Base-by-base conservation (phyloP, 2,329 filamentous ascomycete genomes). In the Colletotrichum kahawae region DNA sequence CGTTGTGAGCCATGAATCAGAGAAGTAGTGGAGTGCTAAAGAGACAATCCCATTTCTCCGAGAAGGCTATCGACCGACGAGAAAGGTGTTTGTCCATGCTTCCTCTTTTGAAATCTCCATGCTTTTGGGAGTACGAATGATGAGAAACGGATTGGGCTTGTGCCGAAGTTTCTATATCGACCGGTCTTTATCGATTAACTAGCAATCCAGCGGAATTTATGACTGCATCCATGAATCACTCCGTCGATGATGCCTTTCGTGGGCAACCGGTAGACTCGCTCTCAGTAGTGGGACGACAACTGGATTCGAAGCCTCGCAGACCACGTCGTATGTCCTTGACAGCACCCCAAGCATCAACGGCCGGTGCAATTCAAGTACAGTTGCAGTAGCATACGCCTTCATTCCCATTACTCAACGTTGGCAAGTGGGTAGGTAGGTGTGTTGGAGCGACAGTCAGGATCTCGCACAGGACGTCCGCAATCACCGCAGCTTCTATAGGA, bases 1-100 rank as follows among this genome's bases (percentile, higher is more conserved):
- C 36, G 16, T 18, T 1, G 36, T 43, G 18, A n/a, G 3, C 2
- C n/a, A 4, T 51, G 10, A 1, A 51, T 7, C 0, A 12, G 0
- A 12, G 0, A 2, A 51, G n/a, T 0, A 51, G 12, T 51, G 5
- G 43, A 21, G 4, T 4, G 43, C n/a, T 4, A 1, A 51, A 21
- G n/a, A 21, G n/a, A 51, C 12, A 5, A 21, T 51, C 13, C 0
- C 4, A 21, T 21, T 7, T 51, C 43, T 51, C 43, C 43, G 16
- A 21, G 5, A 21, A 48, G 5, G n/a, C 21, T 13, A 21, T n/a
- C 18, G n/a, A 8, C 18, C 18, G 18, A n/a, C n/a, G 6, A 13
- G 10, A 4, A 2, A 13, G n/a, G 9, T 21, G 9, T 13, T 48
- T n/a, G 2, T 13, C 1, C 0, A n/a, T 21, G 0, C 43, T 43